phyloP scores from a whole-genome alignment of 768 basidiomycete species.

The Russula brevipes region DNA sequence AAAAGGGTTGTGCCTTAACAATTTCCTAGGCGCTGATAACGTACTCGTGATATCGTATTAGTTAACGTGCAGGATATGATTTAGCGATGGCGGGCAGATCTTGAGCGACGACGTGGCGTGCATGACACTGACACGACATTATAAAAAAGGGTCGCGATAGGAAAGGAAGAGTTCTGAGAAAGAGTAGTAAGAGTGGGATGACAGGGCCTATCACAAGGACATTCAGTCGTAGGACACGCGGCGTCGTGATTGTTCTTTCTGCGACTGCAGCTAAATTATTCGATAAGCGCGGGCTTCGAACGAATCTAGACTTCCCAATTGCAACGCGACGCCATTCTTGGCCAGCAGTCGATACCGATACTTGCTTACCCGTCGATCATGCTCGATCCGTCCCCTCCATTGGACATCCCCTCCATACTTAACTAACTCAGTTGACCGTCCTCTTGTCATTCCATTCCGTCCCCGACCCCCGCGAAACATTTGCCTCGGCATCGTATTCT shows the following conservation, averaged over 20 bases:
- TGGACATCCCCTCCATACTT: neutral
- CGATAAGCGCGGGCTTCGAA: neutral
- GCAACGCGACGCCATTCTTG: neutral
- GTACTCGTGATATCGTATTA: neutral
- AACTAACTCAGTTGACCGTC: neutral
- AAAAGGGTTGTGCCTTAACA: neutral
- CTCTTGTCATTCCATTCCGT: neutral
- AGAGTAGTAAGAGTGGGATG: neutral
- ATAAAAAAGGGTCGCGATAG: neutral
- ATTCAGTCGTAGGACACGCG: neutral
- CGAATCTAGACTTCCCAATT: neutral
- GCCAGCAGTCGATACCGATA: neutral
- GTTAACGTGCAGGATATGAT: neutral
- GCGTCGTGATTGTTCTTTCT: neutral
- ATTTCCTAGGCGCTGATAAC: neutral
- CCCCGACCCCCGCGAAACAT: neutral
- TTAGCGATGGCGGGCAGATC: constrained; percentile 7
- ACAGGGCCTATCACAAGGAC: neutral
- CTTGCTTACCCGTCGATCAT: constrained; percentile 14
- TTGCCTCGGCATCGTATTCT: neutral
- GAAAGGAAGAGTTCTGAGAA: constrained; percentile 6
- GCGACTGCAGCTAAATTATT: neutral
- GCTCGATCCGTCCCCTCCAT: constrained; percentile 14
- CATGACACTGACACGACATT: neutral
- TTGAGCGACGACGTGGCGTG: neutral